Evolutionary conservation across 371 early-diverging fungal genomes (phyloP).

Genomic region (Thermomucor indicae-seudaticae): DNA sequence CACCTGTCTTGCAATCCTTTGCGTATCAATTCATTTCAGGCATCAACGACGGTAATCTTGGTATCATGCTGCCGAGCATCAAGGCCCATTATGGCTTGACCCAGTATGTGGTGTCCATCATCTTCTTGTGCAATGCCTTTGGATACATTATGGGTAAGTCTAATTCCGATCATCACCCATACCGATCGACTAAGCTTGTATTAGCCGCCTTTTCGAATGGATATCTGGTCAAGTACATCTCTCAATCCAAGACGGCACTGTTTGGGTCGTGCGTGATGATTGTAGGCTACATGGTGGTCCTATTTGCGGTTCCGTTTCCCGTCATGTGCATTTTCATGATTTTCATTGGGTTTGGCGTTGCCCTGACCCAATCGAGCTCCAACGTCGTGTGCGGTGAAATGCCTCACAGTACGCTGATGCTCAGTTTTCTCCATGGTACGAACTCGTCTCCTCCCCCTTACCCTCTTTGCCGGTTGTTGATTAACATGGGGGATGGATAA

Average conservation of each 20-base stretch:
- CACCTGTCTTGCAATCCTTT: conserved; percentile 16
- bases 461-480: no score
- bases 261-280: conserved; percentile 12
- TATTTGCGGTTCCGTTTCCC: conserved; percentile 17
- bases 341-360: conserved; percentile 18
- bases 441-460: no score
- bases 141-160: conserved; percentile 17
- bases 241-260: conserved; percentile 12
- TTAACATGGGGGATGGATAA: no score
- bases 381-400: conserved; percentile 21
- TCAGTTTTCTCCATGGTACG: conserved; percentile 28
- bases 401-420: conserved; percentile 13
- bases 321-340: conserved; percentile 16
- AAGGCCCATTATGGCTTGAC: conserved; percentile 18
- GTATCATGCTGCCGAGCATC: conserved; percentile 26
- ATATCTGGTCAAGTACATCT: conserved; percentile 10
- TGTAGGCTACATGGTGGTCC: conserved; percentile 10
- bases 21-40: conserved; percentile 14
- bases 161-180: not conserved
- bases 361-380: conserved; percentile 11
- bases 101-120: conserved; percentile 23
- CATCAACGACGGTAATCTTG: conserved; percentile 21
- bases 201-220: conserved; percentile 23
- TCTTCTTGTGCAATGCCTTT: conserved; percentile 15
- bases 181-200: no score